Evolutionary conservation across 2,329 filamentous ascomycete genomes (phyloP).

Genomic region (Fusarium pseudoanthophilum): DNA sequence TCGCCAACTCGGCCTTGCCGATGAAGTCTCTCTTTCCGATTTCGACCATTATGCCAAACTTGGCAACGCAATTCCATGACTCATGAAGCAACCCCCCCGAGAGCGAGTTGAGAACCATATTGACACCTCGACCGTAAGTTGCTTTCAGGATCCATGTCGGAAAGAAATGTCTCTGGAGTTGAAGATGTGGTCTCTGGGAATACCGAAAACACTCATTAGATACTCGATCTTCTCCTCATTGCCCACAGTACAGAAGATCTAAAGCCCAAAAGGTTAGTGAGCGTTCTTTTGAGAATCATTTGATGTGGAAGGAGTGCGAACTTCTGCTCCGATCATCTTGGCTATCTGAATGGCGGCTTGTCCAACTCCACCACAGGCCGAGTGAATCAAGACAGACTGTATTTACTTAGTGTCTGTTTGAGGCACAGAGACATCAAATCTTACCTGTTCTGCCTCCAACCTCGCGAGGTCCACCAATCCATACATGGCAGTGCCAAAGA

Average conservation of each 20-base stretch:
- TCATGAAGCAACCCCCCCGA: conserved; percentile 51
- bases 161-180: conserved; percentile 49
- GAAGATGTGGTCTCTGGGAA: conserved; percentile 50
- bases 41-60: not conserved
- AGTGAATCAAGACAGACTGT: conserved; percentile 43
- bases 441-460: conserved; percentile 14
- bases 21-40: not conserved
- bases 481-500: conserved; percentile 45
- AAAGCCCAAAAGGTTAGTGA: not conserved
- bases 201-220: conserved; percentile 45
- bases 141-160: conserved; percentile 36
- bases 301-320: conserved; percentile 43
- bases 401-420: not conserved
- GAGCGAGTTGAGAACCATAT: conserved; percentile 55
- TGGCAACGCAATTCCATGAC: not conserved
- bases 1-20: conserved; percentile 41
- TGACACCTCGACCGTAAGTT: conserved; percentile 48
- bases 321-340: conserved; percentile 46
- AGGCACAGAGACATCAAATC: not conserved
- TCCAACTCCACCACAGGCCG: conserved; percentile 48
- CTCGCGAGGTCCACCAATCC: conserved; percentile 22
- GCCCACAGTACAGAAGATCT: conserved; percentile 47
- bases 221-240: conserved; percentile 50
- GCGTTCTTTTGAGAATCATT: not conserved
- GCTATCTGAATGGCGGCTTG: conserved; percentile 48